Conservation (phyloP, 345 rosid species). For the Kandelia obovata region DNA sequence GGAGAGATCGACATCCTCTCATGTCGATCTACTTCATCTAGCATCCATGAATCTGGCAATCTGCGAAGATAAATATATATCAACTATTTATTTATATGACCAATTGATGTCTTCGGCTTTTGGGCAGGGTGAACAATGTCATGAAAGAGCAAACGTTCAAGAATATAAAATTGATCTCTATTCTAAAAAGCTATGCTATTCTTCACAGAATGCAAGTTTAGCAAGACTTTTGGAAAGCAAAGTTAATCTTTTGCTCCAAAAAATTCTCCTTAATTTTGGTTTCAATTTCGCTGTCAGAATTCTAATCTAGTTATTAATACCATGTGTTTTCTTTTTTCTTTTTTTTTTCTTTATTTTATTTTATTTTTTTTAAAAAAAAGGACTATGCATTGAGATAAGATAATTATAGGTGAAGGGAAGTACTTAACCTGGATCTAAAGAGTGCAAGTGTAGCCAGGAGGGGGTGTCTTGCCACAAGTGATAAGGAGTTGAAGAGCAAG, state of each 20-base stretch:
- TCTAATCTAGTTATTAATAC: too few relatives aligned
- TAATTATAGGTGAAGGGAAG: neutral
- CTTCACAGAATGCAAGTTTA: too few relatives aligned
- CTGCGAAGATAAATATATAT: constrained; percentile 24
- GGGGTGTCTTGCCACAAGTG: constrained; percentile 93
- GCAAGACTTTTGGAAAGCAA: too few relatives aligned
- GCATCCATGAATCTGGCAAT: constrained; percentile 24
- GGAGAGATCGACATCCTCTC: constrained; percentile 46
- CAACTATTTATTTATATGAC: too few relatives aligned
- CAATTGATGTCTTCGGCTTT: too few relatives aligned
- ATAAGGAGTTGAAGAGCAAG: constrained; percentile 91
- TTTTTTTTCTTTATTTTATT: too few relatives aligned
- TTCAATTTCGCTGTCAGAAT: too few relatives aligned
- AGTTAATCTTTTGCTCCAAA: too few relatives aligned
- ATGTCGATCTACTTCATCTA: constrained; percentile 35
- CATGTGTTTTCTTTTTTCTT: too few relatives aligned
- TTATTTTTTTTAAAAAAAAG: too few relatives aligned
- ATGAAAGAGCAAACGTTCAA: neutral
- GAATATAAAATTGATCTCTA: neutral
- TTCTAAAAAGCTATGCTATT: too few relatives aligned
- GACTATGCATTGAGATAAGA: neutral
- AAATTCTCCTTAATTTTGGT: too few relatives aligned
- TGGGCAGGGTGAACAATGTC: neutral
- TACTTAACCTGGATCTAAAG: constrained; percentile 40
- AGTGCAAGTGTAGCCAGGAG: constrained; percentile 93